These are phyloP conservation scores for Cercospora sp. DNA, from an alignment of 2,329 filamentous ascomycete genomes.

Conservation along the genomic window DNA sequence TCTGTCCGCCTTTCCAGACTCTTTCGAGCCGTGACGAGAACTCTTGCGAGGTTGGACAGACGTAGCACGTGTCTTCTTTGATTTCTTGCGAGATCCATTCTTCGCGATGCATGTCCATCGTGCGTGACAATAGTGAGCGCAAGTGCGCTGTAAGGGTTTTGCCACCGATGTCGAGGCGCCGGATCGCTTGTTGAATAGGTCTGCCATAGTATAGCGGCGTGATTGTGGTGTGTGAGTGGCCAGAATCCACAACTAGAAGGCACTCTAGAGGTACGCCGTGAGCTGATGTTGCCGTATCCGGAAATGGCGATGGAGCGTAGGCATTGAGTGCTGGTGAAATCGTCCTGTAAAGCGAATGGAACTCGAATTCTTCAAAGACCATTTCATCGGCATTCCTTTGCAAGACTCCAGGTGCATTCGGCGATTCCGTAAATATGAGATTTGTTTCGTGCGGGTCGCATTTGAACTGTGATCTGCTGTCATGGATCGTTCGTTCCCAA, in stretches of 20 bases:
- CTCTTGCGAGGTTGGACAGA: conserved; percentile 42
- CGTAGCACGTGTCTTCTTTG: conserved; percentile 86
- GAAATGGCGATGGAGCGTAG: conserved; percentile 35
- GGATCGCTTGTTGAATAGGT: conserved; percentile 76
- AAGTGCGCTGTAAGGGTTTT: conserved; percentile 93
- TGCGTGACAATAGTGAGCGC: conserved; percentile 84
- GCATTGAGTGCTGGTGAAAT: conserved; percentile 33
- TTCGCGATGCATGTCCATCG: conserved; percentile 95
- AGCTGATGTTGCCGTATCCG: conserved; percentile 42
- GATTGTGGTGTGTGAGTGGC: conserved; percentile 89
- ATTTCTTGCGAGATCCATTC: conserved; percentile 92
- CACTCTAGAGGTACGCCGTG: conserved; percentile 43
- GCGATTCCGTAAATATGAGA: conserved; percentile 79
- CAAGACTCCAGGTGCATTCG: conserved; percentile 76
- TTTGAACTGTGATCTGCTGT: conserved; percentile 47
- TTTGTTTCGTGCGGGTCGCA: conserved; percentile 82
- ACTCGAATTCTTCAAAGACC: conserved; percentile 95
- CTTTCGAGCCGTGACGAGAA: conserved; percentile 77
- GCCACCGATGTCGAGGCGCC: conserved; percentile 85
- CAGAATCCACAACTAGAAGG: conserved; percentile 84
- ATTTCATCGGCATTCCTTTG: conserved; percentile 94
- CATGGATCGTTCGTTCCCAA: conserved; percentile 87
- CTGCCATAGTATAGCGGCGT: conserved; percentile 81
- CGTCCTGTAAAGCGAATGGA: conserved; percentile 74
- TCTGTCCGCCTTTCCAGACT: conserved; percentile 76